These are phyloP conservation scores for Neopestalotiopsis sp. DNA, from an alignment of 2,329 filamentous ascomycete genomes.

Conservation along the genomic window DNA sequence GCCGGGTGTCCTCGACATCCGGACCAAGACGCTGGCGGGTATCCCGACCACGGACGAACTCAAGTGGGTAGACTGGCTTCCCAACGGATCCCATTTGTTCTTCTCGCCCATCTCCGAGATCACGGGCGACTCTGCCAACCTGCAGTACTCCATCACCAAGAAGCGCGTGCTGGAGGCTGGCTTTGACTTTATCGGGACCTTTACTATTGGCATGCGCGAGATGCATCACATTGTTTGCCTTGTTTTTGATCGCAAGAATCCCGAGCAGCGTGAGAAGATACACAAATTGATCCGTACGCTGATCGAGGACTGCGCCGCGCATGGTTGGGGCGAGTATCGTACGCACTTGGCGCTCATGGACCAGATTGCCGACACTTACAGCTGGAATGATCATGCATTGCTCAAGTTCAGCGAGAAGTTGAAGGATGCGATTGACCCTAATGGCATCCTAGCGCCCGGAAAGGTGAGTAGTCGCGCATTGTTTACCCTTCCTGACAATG, in stretches of 20 bases:
- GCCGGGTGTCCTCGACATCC: slow-evolving; percentile 36
- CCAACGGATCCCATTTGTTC: slow-evolving; percentile 40
- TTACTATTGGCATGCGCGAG: slow-evolving; percentile 36
- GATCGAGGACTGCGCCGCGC: slow-evolving; percentile 8
- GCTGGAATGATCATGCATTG: slow-evolving; percentile 46
- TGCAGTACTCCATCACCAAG: slow-evolving; percentile 46
- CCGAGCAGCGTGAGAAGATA: slow-evolving; percentile 23
- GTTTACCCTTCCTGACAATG: background rate
- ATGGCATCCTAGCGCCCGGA: slow-evolving; percentile 39
- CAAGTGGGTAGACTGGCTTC: slow-evolving; percentile 47
- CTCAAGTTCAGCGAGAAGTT: slow-evolving; percentile 47
- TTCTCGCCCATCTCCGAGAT: slow-evolving; percentile 18
- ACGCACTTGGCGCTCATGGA: slow-evolving; percentile 52
- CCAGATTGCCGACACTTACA: slow-evolving; percentile 48
- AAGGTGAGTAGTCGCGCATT: slow-evolving; percentile 19
- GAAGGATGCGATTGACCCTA: slow-evolving; percentile 49
- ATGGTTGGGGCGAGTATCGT: slow-evolving; percentile 49
- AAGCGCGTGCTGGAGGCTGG: slow-evolving; percentile 35
- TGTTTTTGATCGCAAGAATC: slow-evolving; percentile 37
- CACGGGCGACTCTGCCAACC: slow-evolving; percentile 10
- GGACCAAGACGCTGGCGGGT: slow-evolving; percentile 40
- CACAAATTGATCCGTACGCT: slow-evolving; percentile 9
- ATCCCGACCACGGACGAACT: slow-evolving; percentile 46
- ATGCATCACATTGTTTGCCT: slow-evolving; percentile 47
- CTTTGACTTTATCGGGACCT: slow-evolving; percentile 17